Evolutionary conservation across 768 basidiomycete species (phyloP), one percentile per base, ranked within the genome.

Genomic region (Leccinum variicolor): DNA sequence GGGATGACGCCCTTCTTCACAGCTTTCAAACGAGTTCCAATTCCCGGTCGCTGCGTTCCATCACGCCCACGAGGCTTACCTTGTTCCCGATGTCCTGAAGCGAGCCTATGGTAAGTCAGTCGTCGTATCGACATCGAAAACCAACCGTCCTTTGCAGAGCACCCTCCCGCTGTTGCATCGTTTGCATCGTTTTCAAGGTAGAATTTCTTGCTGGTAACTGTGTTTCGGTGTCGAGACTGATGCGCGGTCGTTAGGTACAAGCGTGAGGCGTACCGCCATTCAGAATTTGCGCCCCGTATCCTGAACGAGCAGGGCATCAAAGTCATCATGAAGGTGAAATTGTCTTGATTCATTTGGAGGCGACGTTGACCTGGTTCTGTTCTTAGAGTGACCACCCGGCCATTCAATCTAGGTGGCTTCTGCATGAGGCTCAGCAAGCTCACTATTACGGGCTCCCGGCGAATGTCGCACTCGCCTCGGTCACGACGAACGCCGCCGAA

Each of bases 351-450:
- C 15, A 29, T 41, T 63, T 4, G 23, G 33, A 36, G 4, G 19
- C 9, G 47, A 46, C 26, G 6, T 43, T 57, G 21, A 61, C 23
- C 23, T 7, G 7, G 14, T 39, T 3, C n/a, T 26, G 8, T 53
- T 41, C 9, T 8, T 56, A 89, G 87, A 86, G 85, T 52, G 85
- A 88, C 62, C 87, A 89, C 62, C 82, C 86, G 1, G 77, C 73
- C 2, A 64, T 85, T 49, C 82, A 92, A 56, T 87, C 87, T 6
- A 83, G 92, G 4, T 86, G 87, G 72, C 78, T 96, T 10, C 67
- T 92, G 21, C 89, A 85, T 62, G 92, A 95, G 70, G 92, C 92
- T 4, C 90, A 92, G 64, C 89, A 90, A 71, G 90, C 88, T 1
- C 84, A 88, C 66, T 88, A 86, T 68, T 92, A 89, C 64, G 91